Percentiles rank a stretch among this genome's conserved stretches.
Conservation (phyloP, 192 early-diverging fungal species). For the Rhizophagus clarus region DNA sequence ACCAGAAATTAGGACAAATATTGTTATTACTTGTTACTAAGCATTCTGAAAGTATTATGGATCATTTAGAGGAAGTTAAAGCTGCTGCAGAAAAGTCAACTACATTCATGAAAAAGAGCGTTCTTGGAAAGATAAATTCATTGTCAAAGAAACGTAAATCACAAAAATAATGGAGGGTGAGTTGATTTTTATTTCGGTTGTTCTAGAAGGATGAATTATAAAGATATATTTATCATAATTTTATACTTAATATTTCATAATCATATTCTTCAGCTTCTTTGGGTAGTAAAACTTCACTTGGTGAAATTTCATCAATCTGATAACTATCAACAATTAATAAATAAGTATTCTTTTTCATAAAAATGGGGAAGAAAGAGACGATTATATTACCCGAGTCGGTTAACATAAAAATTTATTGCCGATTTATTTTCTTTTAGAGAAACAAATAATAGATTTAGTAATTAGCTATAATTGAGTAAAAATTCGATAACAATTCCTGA, state of each 20-base stretch:
- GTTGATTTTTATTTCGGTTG: not conserved
- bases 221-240: conserved; percentile 35
- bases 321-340: conserved; percentile 40
- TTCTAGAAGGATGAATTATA: not conserved
- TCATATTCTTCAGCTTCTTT: conserved; percentile 49
- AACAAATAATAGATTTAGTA: not conserved
- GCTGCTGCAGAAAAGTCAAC: conserved; percentile 15
- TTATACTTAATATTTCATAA: conserved; percentile 62
- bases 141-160: not conserved
- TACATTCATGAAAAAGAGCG: conserved; percentile 20
- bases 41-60: conserved; percentile 11
- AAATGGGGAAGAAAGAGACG: not conserved
- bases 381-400: conserved; percentile 48
- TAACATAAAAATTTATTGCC: conserved; percentile 58
- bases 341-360: not conserved
- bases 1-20: conserved; percentile 25
- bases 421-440: conserved; percentile 43
- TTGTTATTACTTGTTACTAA: conserved; percentile 28
- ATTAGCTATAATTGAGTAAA: not conserved
- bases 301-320: conserved; percentile 62
- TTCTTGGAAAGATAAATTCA: not conserved
- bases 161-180: not conserved
- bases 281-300: conserved; percentile 49
- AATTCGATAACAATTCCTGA: not conserved
- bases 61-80: conserved; percentile 8